Evolutionary conservation across 2,329 filamentous ascomycete species (phyloP).

Genomic region (Colletotrichum gloeosporioides): DNA sequence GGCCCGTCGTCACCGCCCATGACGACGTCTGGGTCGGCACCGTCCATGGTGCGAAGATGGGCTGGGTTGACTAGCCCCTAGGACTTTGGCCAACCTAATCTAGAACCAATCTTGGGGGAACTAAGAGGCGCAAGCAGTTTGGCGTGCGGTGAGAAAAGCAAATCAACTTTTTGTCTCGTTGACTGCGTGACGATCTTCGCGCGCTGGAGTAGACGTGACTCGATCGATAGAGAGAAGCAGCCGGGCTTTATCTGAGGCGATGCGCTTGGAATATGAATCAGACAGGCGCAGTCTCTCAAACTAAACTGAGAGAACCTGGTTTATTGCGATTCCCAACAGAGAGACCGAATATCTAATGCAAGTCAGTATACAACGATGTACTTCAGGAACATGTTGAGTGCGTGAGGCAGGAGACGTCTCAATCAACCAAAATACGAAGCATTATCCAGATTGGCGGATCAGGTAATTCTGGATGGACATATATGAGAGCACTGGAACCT

Average conservation of each 20-base stretch:
- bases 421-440: not conserved
- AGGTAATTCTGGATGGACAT: not conserved
- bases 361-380: not conserved
- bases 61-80: not conserved
- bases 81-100: not conserved
- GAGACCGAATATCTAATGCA: not conserved
- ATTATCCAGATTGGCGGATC: not conserved
- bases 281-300: not conserved
- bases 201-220: not conserved
- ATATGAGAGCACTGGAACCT: not conserved
- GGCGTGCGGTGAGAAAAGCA: not conserved
- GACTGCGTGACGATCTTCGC: not conserved
- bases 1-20: constrained; percentile 51
- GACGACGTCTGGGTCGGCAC: constrained; percentile 25
- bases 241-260: not conserved
- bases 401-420: not conserved
- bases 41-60: constrained; percentile 4
- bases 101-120: not conserved
- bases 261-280: not conserved
- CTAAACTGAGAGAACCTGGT: not conserved
- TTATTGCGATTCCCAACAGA: not conserved
- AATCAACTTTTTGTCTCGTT: not conserved
- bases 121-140: not conserved
- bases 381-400: not conserved
- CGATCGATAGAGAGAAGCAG: not conserved